Conservation (phyloP, 2,329 filamentous ascomycete species). For the Helminthosporium solani region DNA sequence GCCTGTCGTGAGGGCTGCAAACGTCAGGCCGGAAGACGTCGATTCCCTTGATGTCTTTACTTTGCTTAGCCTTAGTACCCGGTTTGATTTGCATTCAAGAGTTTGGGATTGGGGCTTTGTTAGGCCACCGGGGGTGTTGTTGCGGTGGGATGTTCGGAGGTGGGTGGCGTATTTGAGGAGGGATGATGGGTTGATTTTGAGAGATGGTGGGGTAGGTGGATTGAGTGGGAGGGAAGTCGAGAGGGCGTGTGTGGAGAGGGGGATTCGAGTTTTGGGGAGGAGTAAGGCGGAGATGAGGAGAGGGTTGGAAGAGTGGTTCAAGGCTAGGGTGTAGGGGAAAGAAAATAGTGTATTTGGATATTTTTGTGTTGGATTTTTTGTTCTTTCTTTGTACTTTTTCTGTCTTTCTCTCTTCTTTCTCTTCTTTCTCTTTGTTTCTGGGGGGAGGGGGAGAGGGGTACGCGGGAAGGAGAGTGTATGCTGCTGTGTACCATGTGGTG, state of each 20-base stretch:
- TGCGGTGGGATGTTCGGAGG: conserved; percentile 55
- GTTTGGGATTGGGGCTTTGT: conserved; percentile 46
- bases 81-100: conserved; percentile 24
- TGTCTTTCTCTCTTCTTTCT: no score
- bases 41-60: conserved; percentile 15
- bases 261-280: conserved; percentile 29
- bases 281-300: conserved; percentile 31
- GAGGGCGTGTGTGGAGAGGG: conserved; percentile 66
- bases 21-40: conserved; percentile 8
- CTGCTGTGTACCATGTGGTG: no score
- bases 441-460: no score
- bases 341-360: no score
- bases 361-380: no score
- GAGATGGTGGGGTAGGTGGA: conserved; percentile 60
- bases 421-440: no score
- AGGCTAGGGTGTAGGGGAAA: background rate
- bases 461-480: no score
- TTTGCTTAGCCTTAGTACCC: conserved; percentile 20
- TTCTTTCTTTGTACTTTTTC: no score
- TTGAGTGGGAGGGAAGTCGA: conserved; percentile 65
- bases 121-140: conserved; percentile 49
- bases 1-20: background rate
- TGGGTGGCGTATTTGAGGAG: conserved; percentile 64
- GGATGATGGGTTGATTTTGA: conserved; percentile 69
- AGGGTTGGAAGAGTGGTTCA: conserved; percentile 23